Evolutionary conservation across 768 basidiomycete species (phyloP).

Genomic region (Psilocybe sp.): DNA sequence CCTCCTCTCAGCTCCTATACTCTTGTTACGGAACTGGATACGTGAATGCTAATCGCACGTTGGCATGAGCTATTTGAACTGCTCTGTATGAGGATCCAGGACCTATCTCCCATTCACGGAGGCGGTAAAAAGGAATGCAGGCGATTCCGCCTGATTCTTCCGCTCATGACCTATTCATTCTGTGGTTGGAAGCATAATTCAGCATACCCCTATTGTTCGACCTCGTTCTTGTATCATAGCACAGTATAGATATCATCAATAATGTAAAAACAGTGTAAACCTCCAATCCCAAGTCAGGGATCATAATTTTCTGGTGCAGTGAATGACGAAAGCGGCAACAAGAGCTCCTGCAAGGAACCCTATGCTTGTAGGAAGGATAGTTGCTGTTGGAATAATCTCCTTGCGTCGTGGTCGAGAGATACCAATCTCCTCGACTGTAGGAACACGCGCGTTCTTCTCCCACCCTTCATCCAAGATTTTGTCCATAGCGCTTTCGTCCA

Average conservation of each 20-base stretch:
- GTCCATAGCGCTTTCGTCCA: slow-evolving; percentile 66
- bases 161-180: background rate
- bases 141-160: background rate
- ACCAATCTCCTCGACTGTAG: slow-evolving; percentile 38
- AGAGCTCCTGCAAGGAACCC: slow-evolving; percentile 8
- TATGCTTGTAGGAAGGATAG: slow-evolving; percentile 11
- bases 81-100: background rate
- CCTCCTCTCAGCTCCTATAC: slow-evolving; percentile 65
- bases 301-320: too few species aligned
- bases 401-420: slow-evolving; percentile 12
- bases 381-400: background rate
- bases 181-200: too few species aligned
- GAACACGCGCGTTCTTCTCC: slow-evolving; percentile 49
- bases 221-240: too few species aligned
- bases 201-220: too few species aligned
- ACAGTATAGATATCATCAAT: too few species aligned
- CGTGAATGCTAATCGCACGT: slow-evolving; percentile 78
- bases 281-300: too few species aligned
- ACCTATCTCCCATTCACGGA: background rate
- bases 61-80: slow-evolving; percentile 46
- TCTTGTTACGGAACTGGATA: slow-evolving; percentile 94
- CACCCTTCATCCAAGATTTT: slow-evolving; percentile 81
- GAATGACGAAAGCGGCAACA: too few species aligned
- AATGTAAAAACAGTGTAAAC: too few species aligned
- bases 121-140: background rate